These are phyloP conservation scores for Saccharomycopsis fermentans DNA, from an alignment of 805 yeast species.

Conservation along the genomic window DNA sequence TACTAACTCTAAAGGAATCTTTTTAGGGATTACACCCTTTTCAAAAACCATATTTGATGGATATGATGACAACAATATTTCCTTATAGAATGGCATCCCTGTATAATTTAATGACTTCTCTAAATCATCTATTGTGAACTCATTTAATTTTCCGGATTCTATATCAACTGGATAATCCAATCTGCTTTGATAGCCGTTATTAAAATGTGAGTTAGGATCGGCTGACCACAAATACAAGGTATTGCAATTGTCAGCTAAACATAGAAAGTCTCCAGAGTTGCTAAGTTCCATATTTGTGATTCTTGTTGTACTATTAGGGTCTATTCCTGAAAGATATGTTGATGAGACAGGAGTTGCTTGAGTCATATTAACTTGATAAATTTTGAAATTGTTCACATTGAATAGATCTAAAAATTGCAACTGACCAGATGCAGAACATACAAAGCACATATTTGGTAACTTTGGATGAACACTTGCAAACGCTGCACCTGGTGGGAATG, in stretches of 20 bases:
- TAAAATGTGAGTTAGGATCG: conserved; percentile 31
- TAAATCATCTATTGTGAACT: conserved; percentile 31
- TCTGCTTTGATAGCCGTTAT: conserved; percentile 32
- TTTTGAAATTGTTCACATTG: conserved; percentile 57
- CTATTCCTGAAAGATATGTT: not conserved
- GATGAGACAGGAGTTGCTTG: not conserved
- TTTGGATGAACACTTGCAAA: conserved; percentile 81
- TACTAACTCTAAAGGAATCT: conserved; percentile 24
- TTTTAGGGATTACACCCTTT: conserved; percentile 15
- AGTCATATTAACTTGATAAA: conserved; percentile 55
- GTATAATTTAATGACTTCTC: conserved; percentile 53
- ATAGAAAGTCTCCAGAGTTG: conserved; percentile 61
- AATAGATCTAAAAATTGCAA: conserved; percentile 76
- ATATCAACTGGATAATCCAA: conserved; percentile 47
- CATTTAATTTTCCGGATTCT: conserved; percentile 24
- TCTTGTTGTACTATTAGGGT: not conserved
- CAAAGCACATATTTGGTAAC: conserved; percentile 62
- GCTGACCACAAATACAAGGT: conserved; percentile 62
- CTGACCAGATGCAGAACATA: conserved; percentile 71
- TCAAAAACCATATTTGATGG: conserved; percentile 52
- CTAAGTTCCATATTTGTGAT: conserved; percentile 16
- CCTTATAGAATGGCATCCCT: conserved; percentile 83
- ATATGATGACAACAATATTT: conserved; percentile 72
- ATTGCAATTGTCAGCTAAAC: conserved; percentile 56
- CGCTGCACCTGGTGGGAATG: conserved; percentile 88